Conservation (phyloP, 2,329 filamentous ascomycete species). For the Fusarium sarcochroum region DNA sequence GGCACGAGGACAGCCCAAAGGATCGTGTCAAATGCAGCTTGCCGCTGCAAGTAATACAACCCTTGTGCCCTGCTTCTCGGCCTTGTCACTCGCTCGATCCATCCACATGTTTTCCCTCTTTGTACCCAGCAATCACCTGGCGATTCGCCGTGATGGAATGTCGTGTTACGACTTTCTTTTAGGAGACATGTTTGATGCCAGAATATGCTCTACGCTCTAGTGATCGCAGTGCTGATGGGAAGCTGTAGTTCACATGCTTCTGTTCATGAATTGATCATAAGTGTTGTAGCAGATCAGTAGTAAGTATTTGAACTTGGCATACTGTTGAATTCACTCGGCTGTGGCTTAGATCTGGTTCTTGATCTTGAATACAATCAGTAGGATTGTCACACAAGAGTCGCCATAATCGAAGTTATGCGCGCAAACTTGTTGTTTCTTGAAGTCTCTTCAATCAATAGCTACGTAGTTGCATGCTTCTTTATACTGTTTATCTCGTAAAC, state of each 20-base stretch:
- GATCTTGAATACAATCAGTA: no score
- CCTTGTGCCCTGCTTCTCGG: slow-evolving; percentile 20
- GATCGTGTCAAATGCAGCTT: slow-evolving; percentile 44
- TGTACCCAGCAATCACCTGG: slow-evolving; percentile 20
- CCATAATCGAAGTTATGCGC: no score
- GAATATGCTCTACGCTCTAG: not conserved
- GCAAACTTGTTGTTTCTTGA: no score
- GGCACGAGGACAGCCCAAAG: slow-evolving; percentile 44
- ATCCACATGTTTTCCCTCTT: slow-evolving; percentile 1
- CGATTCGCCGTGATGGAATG: slow-evolving; percentile 3
- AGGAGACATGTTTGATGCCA: slow-evolving; percentile 1
- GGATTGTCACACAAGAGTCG: no score
- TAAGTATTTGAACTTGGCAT: no score
- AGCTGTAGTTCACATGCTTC: not conserved
- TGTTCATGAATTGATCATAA: no score
- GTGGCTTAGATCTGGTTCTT: no score
- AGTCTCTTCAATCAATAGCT: no score
- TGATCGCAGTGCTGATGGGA: not conserved
- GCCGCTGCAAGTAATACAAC: slow-evolving; percentile 46
- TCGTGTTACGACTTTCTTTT: slow-evolving; percentile 1
- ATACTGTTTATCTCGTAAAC: no score
- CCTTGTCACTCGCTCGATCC: slow-evolving; percentile 9
- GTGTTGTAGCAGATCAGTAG: no score
- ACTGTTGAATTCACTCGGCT: no score
- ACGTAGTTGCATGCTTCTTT: no score